Evolutionary conservation across 1,284 basidiomycete genomes (phyloP).

Genomic region (Melampsora americana): DNA sequence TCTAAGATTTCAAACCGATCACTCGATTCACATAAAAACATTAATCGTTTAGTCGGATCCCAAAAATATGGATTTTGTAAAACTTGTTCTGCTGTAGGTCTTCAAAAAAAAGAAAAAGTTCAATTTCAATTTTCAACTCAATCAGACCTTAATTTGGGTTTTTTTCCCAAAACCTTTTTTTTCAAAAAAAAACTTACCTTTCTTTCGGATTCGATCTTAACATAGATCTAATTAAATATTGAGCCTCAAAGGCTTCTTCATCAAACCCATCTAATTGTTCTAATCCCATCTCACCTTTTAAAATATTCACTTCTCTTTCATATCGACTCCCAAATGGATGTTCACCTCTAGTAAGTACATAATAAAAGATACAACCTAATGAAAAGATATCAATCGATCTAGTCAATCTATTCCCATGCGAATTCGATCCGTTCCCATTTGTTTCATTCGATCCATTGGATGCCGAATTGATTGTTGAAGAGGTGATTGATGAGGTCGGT

Average conservation of each 20-base stretch:
- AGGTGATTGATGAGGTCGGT: constrained; percentile 31
- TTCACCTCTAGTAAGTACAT: constrained; percentile 76
- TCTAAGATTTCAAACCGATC: constrained; percentile 95
- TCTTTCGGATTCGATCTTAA: constrained; percentile 68
- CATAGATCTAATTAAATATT: constrained; percentile 72
- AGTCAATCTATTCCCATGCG: constrained; percentile 62
- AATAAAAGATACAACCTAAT: constrained; percentile 86
- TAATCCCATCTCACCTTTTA: constrained; percentile 71
- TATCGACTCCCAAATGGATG: constrained; percentile 89
- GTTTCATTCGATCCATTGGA: neutral
- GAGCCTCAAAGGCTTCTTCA: constrained; percentile 84
- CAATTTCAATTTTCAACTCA: neutral
- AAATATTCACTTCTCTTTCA: constrained; percentile 85
- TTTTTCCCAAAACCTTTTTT: neutral
- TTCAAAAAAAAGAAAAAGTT: constrained; percentile 52
- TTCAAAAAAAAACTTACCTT: constrained; percentile 59
- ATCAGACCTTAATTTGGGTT: neutral
- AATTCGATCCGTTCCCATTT: constrained; percentile 13
- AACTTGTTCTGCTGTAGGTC: constrained; percentile 81
- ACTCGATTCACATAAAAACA: constrained; percentile 92
- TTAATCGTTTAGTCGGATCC: constrained; percentile 77
- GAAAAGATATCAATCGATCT: constrained; percentile 93
- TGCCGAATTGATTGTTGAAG: constrained; percentile 7
- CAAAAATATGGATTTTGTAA: constrained; percentile 95
- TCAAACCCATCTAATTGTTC: constrained; percentile 71